These are phyloP conservation scores for Amanita rimosa DNA, from an alignment of 768 basidiomycete species.

Conservation along the genomic window DNA sequence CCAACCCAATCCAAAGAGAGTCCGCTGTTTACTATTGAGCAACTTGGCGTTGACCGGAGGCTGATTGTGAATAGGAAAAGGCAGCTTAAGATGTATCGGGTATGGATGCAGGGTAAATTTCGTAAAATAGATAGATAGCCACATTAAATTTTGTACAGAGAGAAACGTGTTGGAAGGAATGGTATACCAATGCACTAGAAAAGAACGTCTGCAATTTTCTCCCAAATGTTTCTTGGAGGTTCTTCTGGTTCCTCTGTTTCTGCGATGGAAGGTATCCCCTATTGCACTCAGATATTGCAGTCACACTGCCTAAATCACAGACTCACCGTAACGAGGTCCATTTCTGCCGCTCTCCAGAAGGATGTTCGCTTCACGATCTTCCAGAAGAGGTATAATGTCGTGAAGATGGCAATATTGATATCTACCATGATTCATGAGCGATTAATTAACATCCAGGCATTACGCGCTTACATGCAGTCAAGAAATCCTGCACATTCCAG, in stretches of 20 bases:
- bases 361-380: conserved; percentile 28
- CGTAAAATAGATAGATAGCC: conserved; percentile 28
- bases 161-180: neutral
- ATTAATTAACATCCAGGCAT: neutral
- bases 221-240: conserved; percentile 36
- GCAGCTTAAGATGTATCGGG: conserved; percentile 94
- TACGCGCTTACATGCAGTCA: conserved; percentile 27
- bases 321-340: conserved; percentile 62
- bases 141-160: neutral
- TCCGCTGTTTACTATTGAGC: conserved; percentile 66
- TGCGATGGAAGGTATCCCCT: conserved; percentile 60
- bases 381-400: conserved; percentile 30
- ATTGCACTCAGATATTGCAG: neutral
- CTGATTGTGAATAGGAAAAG: conserved; percentile 89
- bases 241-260: conserved; percentile 51
- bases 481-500: conserved; percentile 42
- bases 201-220: conserved; percentile 36
- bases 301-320: neutral
- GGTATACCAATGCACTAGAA: conserved; percentile 26
- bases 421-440: conserved; percentile 15
- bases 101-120: conserved; percentile 90
- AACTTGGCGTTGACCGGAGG: conserved; percentile 83
- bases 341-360: conserved; percentile 47
- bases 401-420: conserved; percentile 37
- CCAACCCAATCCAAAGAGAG: conserved; percentile 18